phyloP scores from a whole-genome alignment of 345 rosid species.

The Dimocarpus longan region DNA sequence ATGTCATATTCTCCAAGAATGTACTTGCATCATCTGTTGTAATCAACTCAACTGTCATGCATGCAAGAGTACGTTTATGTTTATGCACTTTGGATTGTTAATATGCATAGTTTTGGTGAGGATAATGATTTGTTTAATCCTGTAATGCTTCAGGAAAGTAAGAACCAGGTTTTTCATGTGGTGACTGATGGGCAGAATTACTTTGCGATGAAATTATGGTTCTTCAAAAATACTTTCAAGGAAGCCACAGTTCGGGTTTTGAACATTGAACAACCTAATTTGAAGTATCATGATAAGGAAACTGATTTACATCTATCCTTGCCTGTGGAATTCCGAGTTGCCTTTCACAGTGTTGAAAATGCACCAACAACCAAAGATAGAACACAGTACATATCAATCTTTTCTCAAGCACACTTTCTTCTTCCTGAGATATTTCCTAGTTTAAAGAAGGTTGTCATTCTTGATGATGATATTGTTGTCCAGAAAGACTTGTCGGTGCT shows the following conservation, averaged over 20 bases:
- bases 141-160: constrained; percentile 72
- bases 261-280: constrained; percentile 62
- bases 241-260: constrained; percentile 68
- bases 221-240: constrained; percentile 61
- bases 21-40: constrained; percentile 89
- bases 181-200: constrained; percentile 85
- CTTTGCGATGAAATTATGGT: constrained; percentile 93
- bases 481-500: constrained; percentile 86
- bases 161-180: constrained; percentile 80
- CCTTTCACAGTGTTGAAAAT: constrained; percentile 43
- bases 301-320: constrained; percentile 47
- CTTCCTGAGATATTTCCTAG: constrained; percentile 72
- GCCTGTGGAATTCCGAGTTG: constrained; percentile 86
- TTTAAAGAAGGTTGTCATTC: constrained; percentile 71
- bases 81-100: constrained; percentile 16
- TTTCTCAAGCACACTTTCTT: constrained; percentile 79
- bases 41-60: constrained; percentile 76
- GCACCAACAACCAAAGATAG: constrained; percentile 41
- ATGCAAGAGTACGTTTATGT: constrained; percentile 58
- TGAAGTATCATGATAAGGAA: constrained; percentile 45
- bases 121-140: constrained; percentile 29
- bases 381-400: constrained; percentile 71
- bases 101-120: constrained; percentile 17
- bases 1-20: constrained; percentile 76
- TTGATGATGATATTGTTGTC: constrained; percentile 95